Base-by-base conservation (phyloP, 441 rosid genomes). In the Syzygium malaccense region DNA sequence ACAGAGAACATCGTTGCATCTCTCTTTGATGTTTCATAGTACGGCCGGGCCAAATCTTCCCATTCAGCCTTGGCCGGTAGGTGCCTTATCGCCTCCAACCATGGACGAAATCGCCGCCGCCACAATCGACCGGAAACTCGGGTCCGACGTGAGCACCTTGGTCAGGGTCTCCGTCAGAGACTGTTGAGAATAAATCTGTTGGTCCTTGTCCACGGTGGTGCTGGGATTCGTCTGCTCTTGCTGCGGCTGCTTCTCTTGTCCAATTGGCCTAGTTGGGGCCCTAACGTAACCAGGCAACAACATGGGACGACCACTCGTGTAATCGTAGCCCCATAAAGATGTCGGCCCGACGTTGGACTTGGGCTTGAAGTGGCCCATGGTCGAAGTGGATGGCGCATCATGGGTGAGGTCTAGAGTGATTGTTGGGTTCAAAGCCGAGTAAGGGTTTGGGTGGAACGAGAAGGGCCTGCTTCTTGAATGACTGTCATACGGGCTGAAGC, bases 321-420 rank as follows among this genome's bases (percentile, higher is more conserved):
- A 71, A 10, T 71, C 28, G 80, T 37, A 23, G 80, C 49, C 49
- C 95, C 93, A 96, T 94, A 95, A 86, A 92, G 58, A 28, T 91
- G 86, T 4, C 96, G 95, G 20, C 91, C 89, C 51, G 64, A 89
- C 64, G 79, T 62, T 90, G 90, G 96, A 91, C 88, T 91, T 92
- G 80, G 95, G 85, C 80, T 92, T 92, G 89, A 95, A 91, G 53
- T 93, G 90, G 85, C 90, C 75, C 80, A 93, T 87, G 85, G 93
- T 87, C 60, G 91, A 88, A 49, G 95, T 87, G 66, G 94, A 86
- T 30, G 84, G 45, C 14, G 87, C 54, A 5, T 71, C 80, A 25
- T 37, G 49, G 12, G 97, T 89, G 23, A 96, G 98, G 94, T 96
- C 99, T 87, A 96, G 92, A 79, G 99, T 95, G 84, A 96, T 92